These are phyloP conservation scores for Pilaira anomala DNA, from an alignment of 192 early-diverging fungal genomes.

Conservation along the genomic window DNA sequence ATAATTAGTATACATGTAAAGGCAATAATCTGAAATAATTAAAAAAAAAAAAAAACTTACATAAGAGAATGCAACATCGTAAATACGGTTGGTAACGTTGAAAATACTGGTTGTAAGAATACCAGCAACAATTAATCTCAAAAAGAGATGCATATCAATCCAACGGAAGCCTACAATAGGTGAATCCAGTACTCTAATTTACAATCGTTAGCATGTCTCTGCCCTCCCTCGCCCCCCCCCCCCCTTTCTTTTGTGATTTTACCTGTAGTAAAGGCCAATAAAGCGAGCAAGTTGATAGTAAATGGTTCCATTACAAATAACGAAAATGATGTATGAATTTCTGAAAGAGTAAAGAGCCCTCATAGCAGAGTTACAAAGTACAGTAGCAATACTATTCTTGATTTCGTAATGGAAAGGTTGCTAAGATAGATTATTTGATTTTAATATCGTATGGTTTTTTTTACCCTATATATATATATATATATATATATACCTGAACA, in stretches of 20 bases:
- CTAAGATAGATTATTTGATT: conserved; percentile 1
- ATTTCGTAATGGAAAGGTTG: background rate
- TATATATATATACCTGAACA: conserved; percentile 12
- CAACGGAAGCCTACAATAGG: conserved; percentile 35
- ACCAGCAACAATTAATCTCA: conserved; percentile 17
- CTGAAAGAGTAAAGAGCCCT: background rate
- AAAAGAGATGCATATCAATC: conserved; percentile 29
- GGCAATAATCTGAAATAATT: no score
- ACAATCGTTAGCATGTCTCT: no score
- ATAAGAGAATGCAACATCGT: conserved; percentile 11
- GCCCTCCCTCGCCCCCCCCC: no score
- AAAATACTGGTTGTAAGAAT: conserved; percentile 2
- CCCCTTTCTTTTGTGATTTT: background rate
- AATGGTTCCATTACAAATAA: conserved; percentile 11
- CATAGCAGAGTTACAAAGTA: background rate
- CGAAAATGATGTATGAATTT: background rate
- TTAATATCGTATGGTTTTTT: background rate
- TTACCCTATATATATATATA: background rate
- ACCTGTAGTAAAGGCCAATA: conserved; percentile 15
- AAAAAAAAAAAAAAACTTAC: background rate
- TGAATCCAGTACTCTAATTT: conserved; percentile 18
- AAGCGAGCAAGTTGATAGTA: conserved; percentile 11
- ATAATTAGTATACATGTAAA: background rate
- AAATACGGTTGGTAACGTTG: conserved; percentile 25
- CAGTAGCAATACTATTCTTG: background rate